Conservation (phyloP, 1,139 yeast species). For the Geotrichum klebahnii region DNA sequence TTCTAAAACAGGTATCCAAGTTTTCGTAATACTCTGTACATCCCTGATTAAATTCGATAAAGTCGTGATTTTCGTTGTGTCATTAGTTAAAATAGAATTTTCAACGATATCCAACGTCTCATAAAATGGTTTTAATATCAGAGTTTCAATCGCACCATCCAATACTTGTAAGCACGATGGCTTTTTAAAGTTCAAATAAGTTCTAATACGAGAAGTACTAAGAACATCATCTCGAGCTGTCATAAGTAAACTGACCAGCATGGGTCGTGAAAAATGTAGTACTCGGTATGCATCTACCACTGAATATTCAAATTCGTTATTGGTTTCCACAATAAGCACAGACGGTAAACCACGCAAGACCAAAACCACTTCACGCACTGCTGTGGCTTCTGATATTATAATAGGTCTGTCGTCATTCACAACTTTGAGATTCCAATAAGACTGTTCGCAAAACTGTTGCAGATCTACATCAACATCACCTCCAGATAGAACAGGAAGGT, state of each 20-base stretch:
- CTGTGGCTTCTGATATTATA: constrained; percentile 11
- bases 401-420: neutral
- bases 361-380: constrained; percentile 9
- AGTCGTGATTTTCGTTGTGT: neutral
- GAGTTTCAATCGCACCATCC: constrained; percentile 10
- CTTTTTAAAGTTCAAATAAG: constrained; percentile 4
- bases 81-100: neutral
- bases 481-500: constrained; percentile 9
- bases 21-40: constrained; percentile 2
- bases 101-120: constrained; percentile 1
- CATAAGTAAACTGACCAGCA: constrained; percentile 6
- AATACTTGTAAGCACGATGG: constrained; percentile 6
- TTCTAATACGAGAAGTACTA: neutral
- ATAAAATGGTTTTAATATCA: neutral
- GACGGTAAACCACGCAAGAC: constrained; percentile 13
- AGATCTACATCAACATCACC: constrained; percentile 9
- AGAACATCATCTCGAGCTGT: neutral
- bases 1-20: constrained; percentile 9
- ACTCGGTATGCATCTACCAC: constrained; percentile 6
- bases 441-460: constrained; percentile 11
- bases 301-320: neutral
- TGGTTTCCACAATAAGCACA: constrained; percentile 2
- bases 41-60: constrained; percentile 1
- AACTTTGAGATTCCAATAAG: constrained; percentile 16
- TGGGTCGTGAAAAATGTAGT: constrained; percentile 11